Evolutionary conservation across 2,329 filamentous ascomycete species (phyloP).

Genomic region (Xylaria polymorpha): DNA sequence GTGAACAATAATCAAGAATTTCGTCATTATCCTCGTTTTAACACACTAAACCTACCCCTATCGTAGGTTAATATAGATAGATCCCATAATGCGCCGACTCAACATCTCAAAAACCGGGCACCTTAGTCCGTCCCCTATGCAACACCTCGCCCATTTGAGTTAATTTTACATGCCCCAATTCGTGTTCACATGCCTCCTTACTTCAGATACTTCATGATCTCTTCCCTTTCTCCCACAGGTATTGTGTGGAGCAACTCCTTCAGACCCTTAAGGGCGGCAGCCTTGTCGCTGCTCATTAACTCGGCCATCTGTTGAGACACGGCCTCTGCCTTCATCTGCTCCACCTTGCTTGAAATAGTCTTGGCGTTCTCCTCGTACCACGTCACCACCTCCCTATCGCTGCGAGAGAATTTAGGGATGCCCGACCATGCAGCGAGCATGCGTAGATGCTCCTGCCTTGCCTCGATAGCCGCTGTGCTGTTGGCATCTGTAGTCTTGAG

Average conservation of each 20-base stretch:
- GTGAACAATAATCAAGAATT: constrained; percentile 15
- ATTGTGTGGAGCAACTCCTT: constrained; percentile 87
- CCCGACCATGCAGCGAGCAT: constrained; percentile 86
- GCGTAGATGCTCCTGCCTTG: constrained; percentile 75
- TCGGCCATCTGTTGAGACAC: constrained; percentile 61
- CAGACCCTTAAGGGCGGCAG: constrained; percentile 85
- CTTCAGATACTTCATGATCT: constrained; percentile 72
- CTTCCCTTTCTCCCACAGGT: constrained; percentile 88
- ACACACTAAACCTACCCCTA: neutral
- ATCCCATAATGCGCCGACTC: neutral
- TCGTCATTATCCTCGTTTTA: constrained; percentile 15
- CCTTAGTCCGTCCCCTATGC: neutral
- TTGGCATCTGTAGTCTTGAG: constrained; percentile 50
- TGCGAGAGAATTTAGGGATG: constrained; percentile 78
- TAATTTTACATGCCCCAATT: constrained; percentile 15
- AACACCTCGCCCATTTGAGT: neutral
- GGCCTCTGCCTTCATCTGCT: constrained; percentile 81
- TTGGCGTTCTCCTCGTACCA: constrained; percentile 98
- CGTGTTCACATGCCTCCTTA: constrained; percentile 43
- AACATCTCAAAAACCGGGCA: neutral
- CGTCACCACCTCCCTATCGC: constrained; percentile 84
- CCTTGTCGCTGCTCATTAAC: constrained; percentile 61
- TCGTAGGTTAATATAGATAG: constrained; percentile 1
- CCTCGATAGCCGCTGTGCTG: constrained; percentile 54
- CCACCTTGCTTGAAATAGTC: constrained; percentile 83